These are phyloP conservation scores for Arthrobotrys musiformis DNA, from an alignment of 2,329 filamentous ascomycete species.

Conservation along the genomic window DNA sequence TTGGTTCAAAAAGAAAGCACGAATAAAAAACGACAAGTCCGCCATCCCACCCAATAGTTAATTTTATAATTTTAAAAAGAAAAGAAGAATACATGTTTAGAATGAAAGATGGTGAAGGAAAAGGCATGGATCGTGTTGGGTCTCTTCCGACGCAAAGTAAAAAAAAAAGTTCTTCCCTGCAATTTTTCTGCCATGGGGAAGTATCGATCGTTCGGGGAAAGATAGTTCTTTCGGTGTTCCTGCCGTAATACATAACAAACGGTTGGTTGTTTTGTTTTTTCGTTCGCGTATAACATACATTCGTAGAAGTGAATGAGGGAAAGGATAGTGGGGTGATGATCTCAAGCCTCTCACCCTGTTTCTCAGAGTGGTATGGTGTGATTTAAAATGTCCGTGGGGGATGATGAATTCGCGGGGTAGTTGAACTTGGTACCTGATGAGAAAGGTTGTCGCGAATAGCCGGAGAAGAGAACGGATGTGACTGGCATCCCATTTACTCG, in stretches of 20 bases:
- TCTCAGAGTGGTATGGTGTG: slow-evolving; percentile 44
- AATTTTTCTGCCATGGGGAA: slow-evolving; percentile 19
- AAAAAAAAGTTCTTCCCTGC: slow-evolving; percentile 26
- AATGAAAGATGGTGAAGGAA: slow-evolving; percentile 26
- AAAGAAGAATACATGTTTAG: slow-evolving; percentile 46
- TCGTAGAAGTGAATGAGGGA: slow-evolving; percentile 38
- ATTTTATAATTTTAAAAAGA: slow-evolving; percentile 53
- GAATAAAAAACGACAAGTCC: slow-evolving; percentile 47
- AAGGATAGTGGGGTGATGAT: slow-evolving; percentile 36
- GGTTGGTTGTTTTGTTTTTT: slow-evolving; percentile 31
- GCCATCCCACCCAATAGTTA: slow-evolving; percentile 49
- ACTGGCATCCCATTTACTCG: slow-evolving; percentile 40
- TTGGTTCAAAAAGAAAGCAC: slow-evolving; percentile 41
- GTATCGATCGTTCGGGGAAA: slow-evolving; percentile 40
- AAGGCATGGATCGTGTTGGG: slow-evolving; percentile 10
- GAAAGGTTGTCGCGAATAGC: slow-evolving; percentile 41
- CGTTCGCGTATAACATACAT: slow-evolving; percentile 53
- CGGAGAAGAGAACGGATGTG: slow-evolving; percentile 26
- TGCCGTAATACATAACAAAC: slow-evolving; percentile 44
- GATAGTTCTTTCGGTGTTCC: slow-evolving; percentile 28
- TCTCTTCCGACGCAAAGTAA: slow-evolving; percentile 23
- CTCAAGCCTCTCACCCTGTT: slow-evolving; percentile 4
- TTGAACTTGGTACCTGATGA: slow-evolving; percentile 25
- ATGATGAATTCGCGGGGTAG: slow-evolving; percentile 37
- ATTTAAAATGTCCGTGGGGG: slow-evolving; percentile 37